Evolutionary conservation across 345 rosid species (phyloP).

Genomic region (Streptanthus diversifolius): DNA sequence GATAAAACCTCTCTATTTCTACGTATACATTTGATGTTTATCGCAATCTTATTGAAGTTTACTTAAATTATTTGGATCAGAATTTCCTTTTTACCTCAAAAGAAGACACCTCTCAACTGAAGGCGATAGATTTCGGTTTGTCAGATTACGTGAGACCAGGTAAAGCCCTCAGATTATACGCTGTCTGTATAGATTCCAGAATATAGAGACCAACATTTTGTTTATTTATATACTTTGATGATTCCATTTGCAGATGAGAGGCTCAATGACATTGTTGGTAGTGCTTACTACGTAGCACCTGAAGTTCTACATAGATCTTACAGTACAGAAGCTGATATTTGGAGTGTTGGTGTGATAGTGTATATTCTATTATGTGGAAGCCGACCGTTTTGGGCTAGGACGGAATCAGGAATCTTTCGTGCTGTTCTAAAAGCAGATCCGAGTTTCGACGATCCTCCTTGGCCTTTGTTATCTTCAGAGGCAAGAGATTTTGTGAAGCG

Average conservation of each 20-base stretch:
- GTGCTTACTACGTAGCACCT: constrained; percentile 96
- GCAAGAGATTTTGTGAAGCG: constrained; percentile 88
- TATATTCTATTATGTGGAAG: constrained; percentile 92
- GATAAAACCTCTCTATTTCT: background rate
- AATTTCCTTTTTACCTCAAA: constrained; percentile 79
- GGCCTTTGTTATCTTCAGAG: constrained; percentile 86
- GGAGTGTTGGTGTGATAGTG: constrained; percentile 96
- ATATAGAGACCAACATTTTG: background rate
- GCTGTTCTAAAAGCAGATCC: constrained; percentile 96
- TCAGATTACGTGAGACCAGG: constrained; percentile 97
- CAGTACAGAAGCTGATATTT: constrained; percentile 87
- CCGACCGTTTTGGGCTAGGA: constrained; percentile 97
- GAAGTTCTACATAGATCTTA: constrained; percentile 96
- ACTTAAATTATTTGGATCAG: constrained; percentile 46
- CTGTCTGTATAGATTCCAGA: background rate
- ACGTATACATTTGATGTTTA: background rate
- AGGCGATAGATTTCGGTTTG: constrained; percentile 97
- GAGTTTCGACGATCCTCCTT: constrained; percentile 80
- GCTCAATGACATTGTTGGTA: constrained; percentile 94
- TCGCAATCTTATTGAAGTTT: constrained; percentile 14
- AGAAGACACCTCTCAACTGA: constrained; percentile 75
- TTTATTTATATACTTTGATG: background rate
- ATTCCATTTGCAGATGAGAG: constrained; percentile 68
- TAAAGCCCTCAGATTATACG: constrained; percentile 45
- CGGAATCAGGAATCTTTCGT: constrained; percentile 91